These are phyloP conservation scores for Antarctomyces pellizariae DNA, from an alignment of 495 filamentous ascomycete species.

Conservation along the genomic window DNA sequence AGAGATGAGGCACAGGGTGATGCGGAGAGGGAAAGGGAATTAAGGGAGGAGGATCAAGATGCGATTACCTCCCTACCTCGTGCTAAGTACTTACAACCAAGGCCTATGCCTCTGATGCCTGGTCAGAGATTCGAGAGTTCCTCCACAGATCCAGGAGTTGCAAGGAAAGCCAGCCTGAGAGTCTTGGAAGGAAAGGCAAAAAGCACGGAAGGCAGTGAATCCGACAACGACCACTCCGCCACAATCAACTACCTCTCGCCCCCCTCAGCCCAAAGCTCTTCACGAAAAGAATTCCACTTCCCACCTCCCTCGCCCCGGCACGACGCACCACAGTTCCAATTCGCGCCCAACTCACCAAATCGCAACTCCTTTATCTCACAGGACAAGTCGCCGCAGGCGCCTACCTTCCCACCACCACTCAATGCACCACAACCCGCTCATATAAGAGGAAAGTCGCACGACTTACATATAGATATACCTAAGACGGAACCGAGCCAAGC, in stretches of 20 bases:
- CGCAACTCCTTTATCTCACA: conserved; percentile 13
- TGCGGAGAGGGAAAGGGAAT: conserved; percentile 47
- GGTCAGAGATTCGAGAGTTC: too few relatives aligned
- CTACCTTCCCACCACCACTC: conserved; percentile 12
- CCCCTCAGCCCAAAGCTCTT: conserved; percentile 14
- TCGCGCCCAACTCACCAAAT: conserved; percentile 22
- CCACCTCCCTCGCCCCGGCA: conserved; percentile 19
- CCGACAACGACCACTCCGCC: too few relatives aligned
- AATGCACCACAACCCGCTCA: conserved; percentile 28
- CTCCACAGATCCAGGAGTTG: not conserved
- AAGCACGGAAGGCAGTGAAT: too few relatives aligned
- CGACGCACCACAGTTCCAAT: conserved; percentile 26
- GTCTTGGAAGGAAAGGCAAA: conserved; percentile 20
- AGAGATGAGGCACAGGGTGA: conserved; percentile 63
- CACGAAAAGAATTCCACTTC: conserved; percentile 27
- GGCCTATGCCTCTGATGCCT: too few relatives aligned
- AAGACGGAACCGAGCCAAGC: conserved; percentile 14
- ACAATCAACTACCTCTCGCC: conserved; percentile 5
- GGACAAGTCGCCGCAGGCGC: not conserved
- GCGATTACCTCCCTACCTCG: conserved; percentile 58
- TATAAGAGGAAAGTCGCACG: conserved; percentile 18
- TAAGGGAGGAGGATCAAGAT: conserved; percentile 72
- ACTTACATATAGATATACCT: conserved; percentile 10
- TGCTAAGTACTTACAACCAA: conserved; percentile 29
- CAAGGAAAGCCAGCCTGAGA: conserved; percentile 20